Evolutionary conservation across 2,329 filamentous ascomycete genomes (phyloP).

Genomic region (Herpotrichia juniperi): DNA sequence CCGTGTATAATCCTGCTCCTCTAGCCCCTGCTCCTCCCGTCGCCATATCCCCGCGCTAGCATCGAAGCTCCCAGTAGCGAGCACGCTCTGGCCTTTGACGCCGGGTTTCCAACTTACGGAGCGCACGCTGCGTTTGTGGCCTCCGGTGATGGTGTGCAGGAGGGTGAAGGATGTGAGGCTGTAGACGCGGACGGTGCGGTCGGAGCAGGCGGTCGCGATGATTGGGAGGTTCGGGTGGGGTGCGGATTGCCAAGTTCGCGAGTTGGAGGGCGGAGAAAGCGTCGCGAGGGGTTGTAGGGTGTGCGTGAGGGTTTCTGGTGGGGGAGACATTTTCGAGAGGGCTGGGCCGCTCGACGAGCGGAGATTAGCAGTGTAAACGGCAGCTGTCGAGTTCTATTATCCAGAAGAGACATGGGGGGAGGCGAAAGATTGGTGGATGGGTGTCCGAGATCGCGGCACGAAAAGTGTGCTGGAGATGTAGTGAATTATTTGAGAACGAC

Average conservation of each 20-base stretch:
- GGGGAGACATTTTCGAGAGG: slow-evolving; percentile 21
- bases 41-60: slow-evolving; percentile 76
- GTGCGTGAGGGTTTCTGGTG: slow-evolving; percentile 17
- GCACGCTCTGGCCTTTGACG: slow-evolving; percentile 65
- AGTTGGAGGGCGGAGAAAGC: slow-evolving; percentile 58
- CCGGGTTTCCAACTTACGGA: slow-evolving; percentile 86
- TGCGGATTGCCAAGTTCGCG: slow-evolving; percentile 82
- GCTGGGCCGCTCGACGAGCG: neutral
- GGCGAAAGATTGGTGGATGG: neutral
- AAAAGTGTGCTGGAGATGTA: neutral
- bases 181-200: slow-evolving; percentile 88
- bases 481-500: neutral
- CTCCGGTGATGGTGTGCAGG: slow-evolving; percentile 80
- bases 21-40: slow-evolving; percentile 69
- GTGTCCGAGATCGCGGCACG: neutral
- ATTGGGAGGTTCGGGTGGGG: slow-evolving; percentile 88
- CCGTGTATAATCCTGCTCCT: slow-evolving; percentile 32
- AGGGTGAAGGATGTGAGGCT: slow-evolving; percentile 80
- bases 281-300: slow-evolving; percentile 55
- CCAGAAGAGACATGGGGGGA: neutral
- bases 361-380: neutral
- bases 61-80: slow-evolving; percentile 94
- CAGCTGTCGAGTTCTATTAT: neutral
- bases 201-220: slow-evolving; percentile 84
- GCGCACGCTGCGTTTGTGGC: slow-evolving; percentile 90